phyloP scores from a whole-genome alignment of 225 moss, liverwort and hornwort genomes.

The Pseudoscleropodium purum region DNA sequence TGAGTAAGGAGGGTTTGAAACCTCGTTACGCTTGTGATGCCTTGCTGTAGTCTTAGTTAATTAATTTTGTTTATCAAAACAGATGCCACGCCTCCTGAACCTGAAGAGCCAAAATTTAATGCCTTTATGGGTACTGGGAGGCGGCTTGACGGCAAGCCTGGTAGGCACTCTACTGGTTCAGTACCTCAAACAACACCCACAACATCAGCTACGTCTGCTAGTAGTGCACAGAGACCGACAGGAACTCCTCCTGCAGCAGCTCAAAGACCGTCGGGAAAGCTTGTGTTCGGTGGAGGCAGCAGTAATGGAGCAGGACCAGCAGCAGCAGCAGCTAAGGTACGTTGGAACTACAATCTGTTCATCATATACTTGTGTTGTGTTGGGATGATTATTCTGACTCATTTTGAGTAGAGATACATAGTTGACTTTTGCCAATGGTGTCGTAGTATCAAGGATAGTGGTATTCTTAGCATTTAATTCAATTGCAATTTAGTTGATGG shows the following conservation, averaged over 20 bases:
- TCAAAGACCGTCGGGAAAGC: conserved; percentile 78
- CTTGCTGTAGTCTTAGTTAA: background rate
- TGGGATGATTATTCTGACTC: background rate
- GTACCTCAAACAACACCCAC: conserved; percentile 16
- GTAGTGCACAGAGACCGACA: conserved; percentile 39
- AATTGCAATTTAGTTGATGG: background rate
- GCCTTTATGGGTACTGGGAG: conserved; percentile 83
- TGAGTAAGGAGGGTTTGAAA: background rate
- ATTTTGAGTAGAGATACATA: background rate
- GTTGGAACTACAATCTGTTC: background rate
- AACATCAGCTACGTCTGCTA: conserved; percentile 17
- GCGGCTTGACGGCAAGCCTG: conserved; percentile 92
- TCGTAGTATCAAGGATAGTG: background rate
- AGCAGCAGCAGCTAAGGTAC: conserved; percentile 45
- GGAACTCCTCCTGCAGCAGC: conserved; percentile 44
- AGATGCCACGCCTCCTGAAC: conserved; percentile 43
- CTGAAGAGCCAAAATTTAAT: conserved; percentile 67
- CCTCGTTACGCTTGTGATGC: background rate
- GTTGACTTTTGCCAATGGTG: background rate
- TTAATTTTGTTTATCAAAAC: background rate
- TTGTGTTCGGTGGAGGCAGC: conserved; percentile 73
- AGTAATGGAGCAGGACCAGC: conserved; percentile 33
- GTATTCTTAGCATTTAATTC: background rate
- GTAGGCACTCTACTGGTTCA: conserved; percentile 45
- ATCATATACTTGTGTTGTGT: background rate